Base-by-base conservation (phyloP, 345 rosid genomes). In the Eucalyptus lansdowneana region DNA sequence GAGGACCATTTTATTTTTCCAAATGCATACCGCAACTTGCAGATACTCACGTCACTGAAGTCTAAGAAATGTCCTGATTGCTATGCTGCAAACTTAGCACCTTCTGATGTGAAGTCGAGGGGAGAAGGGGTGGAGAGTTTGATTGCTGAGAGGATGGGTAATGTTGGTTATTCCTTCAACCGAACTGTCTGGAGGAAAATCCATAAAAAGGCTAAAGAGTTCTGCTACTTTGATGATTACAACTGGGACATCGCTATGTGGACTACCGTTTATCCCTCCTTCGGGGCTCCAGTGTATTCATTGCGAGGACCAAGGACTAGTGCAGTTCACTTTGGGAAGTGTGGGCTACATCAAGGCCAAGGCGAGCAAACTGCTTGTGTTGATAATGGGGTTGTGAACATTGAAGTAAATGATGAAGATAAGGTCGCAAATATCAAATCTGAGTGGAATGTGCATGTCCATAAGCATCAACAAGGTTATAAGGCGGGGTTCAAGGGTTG, bases 221-320 rank as follows among this genome's bases (percentile, higher is more conserved):
- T 98, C 93, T 98, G 99, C 92, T 96, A 89, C 91, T 97, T 96
- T 88, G 99, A 98, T 76, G 99, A 98, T 90, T 96, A 98, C 91
- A 98, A 98, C 87, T 98, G 99, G 99, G 99, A 98, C 92, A 98
- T 97, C 92, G 96, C 99, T 2, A 97, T 98, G 99, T 98, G 99
- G 99, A 95, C 97, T 37, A 96, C 98, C 0, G 99, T 98, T 88
- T 98, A 95, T 91, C 99, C 99, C 3, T 98, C 98, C 5, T 97
- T 98, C 67, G 98, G 99, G 9, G 90, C 91, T 50, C 99, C 98
- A 34, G 99, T 97, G 87, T 96, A 96, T 90, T 94, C 99, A 2
- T 86, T 98, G 87, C 94, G 98, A 88, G 99, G 98, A 86, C 95
- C 99, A 86, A 95, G 98, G 92, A 95, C 97, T 11, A 97, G 99